Evolutionary conservation across 176 grass and related monocot species (phyloP), one percentile per base, ranked within the genome.

Genomic region (Carex kokanica): DNA sequence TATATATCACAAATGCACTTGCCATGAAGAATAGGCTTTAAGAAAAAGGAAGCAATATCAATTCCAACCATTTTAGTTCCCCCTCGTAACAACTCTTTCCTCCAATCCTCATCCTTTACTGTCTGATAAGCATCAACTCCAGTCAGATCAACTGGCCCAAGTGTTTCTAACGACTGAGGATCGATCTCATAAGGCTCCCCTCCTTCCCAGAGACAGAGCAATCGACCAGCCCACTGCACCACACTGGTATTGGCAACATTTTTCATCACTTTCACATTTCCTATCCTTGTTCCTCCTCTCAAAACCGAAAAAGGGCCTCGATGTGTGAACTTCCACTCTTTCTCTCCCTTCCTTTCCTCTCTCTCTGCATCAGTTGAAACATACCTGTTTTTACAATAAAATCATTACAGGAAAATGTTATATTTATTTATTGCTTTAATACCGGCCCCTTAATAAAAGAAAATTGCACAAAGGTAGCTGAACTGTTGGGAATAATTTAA

Each of bases 251-350:
- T 99, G 24, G 96, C 89, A 74, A 95, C 91, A 91, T 99, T 99
- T 87, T 99, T 99, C 96, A 99, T 93, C 86, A 95, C 95, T 89
- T 95, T 98, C 78, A 98, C 84, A 85, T 98, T 98, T 4, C 96
- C 93, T 79, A 91, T 83, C 86, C 85, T 63, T 81, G 3, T 49
- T 0, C 96, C 93, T 36, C 89, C 84, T 88, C 63, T 90, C 49
- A 99, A 87, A 86, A 99, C 93, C 7, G 93, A 99, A 86, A 95
- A 98, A 61, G 96, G 96, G 1, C 96, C 96, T 56, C 96, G 89
- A 84, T 98, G 91, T 57, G 96, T 98, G 83, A 98, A 98, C 82
- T 80, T 64, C 96, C 96, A 98, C 79, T 57, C 47, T 49, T 71
- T 77, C 20, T 78, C 82, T 34, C n/a, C 62, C 25, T 7, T 80